These are phyloP conservation scores for Chlamydomonas applanata DNA, from an alignment of 139 green algal species.

Conservation along the genomic window DNA sequence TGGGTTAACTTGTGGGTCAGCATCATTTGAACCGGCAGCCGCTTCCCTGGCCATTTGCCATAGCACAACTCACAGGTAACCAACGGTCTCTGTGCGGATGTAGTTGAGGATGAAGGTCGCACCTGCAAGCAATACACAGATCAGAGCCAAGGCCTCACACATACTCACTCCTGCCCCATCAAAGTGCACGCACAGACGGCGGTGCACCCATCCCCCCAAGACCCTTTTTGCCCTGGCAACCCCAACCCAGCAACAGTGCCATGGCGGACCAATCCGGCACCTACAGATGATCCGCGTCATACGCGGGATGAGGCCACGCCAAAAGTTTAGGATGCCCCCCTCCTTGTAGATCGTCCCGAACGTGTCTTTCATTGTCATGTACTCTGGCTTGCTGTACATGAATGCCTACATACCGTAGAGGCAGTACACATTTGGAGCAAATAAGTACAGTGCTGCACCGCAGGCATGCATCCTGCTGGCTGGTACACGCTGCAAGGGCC, in stretches of 20 bases:
- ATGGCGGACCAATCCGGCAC: too few relatives aligned
- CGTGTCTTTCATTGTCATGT: slow-evolving; percentile 39
- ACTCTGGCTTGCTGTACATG: slow-evolving; percentile 64
- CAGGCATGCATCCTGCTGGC: neutral
- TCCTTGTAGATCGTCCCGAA: slow-evolving; percentile 49
- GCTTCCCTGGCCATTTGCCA: too few relatives aligned
- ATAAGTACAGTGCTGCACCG: neutral
- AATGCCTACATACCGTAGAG: slow-evolving; percentile 33
- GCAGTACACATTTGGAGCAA: neutral
- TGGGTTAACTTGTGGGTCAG: too few relatives aligned
- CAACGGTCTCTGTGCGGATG: slow-evolving; percentile 33
- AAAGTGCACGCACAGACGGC: slow-evolving; percentile 30
- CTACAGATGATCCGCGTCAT: slow-evolving; percentile 61
- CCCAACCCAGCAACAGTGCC: too few relatives aligned
- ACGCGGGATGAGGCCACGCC: slow-evolving; percentile 56
- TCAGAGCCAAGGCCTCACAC: neutral
- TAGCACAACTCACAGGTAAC: slow-evolving; percentile 1
- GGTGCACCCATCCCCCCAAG: too few relatives aligned
- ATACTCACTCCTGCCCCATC: neutral
- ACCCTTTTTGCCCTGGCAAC: too few relatives aligned
- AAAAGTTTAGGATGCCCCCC: slow-evolving; percentile 51
- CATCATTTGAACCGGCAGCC: too few relatives aligned
- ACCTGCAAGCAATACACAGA: slow-evolving; percentile 22
- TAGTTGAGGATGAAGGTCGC: slow-evolving; percentile 66
- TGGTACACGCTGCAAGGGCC: neutral